A percentile compares a stretch with the other conserved stretches of the same genome.
Conservation (phyloP, 331 rosid species). For the Acacia concinna region DNA sequence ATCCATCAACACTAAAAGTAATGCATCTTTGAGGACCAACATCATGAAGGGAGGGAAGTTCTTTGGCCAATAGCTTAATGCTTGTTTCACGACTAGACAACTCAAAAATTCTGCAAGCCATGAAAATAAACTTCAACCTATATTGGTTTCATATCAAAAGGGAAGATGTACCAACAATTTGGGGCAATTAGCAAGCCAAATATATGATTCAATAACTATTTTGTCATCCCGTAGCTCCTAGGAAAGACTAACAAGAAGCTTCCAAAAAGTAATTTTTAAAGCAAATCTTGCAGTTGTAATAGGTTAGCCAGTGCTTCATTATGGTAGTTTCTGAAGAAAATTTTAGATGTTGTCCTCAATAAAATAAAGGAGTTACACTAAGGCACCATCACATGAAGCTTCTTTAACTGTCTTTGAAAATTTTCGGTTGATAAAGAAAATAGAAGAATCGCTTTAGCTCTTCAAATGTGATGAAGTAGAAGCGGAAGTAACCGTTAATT, state of each 20-base stretch:
- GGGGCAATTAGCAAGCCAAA: background rate
- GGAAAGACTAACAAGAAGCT: constrained; percentile 12
- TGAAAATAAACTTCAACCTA: constrained; percentile 23
- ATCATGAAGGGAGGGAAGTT: constrained; percentile 49
- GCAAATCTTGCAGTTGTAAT: background rate
- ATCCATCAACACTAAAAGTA: constrained; percentile 87
- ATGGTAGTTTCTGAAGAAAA: background rate
- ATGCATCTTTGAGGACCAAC: constrained; percentile 75
- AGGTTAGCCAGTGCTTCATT: background rate
- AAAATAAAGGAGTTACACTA: background rate
- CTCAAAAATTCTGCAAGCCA: constrained; percentile 66
- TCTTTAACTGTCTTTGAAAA: background rate
- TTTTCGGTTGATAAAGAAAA: background rate
- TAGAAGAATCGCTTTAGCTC: background rate
- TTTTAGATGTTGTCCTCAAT: background rate
- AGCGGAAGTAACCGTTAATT: background rate
- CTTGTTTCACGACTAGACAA: constrained; percentile 52
- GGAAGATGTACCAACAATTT: constrained; percentile 7
- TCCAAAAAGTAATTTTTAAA: background rate
- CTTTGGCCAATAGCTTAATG: constrained; percentile 65
- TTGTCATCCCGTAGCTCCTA: background rate
- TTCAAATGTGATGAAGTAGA: background rate
- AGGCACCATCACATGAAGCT: background rate
- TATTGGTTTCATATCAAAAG: background rate
- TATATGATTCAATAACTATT: constrained; percentile 7